A percentile compares a stretch with the other conserved stretches of the same genome.
Conservation (phyloP, 192 early-diverging fungal species). For the Backusella sp. region DNA sequence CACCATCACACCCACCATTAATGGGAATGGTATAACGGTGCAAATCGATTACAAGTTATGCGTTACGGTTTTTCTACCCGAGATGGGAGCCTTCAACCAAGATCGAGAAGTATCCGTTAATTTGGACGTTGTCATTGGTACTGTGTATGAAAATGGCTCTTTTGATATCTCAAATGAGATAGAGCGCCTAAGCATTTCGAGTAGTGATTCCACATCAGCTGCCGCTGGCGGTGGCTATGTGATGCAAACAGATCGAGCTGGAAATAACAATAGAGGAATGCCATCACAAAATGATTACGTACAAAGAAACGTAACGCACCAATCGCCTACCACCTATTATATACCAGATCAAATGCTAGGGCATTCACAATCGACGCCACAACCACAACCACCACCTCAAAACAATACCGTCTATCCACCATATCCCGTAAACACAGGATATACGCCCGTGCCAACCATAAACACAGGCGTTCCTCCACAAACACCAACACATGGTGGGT, state of each 20-base stretch:
- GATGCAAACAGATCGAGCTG: neutral
- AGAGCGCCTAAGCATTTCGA: neutral
- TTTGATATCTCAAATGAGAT: neutral
- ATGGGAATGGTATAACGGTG: neutral
- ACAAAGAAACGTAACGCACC: neutral
- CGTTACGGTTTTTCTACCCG: neutral
- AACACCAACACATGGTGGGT: neutral
- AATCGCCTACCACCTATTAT: neutral
- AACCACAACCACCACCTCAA: neutral
- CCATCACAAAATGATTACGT: neutral
- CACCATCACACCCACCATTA: neutral
- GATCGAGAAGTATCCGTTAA: neutral
- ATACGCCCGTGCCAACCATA: neutral
- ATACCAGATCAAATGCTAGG: neutral
- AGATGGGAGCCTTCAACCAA: neutral
- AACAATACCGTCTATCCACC: neutral
- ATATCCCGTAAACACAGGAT: neutral
- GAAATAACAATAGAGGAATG: neutral
- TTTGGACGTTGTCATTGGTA: neutral
- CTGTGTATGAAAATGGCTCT: neutral
- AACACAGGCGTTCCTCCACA: neutral
- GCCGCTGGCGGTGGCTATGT: neutral
- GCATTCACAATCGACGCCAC: neutral
- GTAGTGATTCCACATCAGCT: neutral
- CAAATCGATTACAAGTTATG: neutral